Base-by-base conservation (phyloP, 163 green algal species). In the Scenedesmus sp. region DNA sequence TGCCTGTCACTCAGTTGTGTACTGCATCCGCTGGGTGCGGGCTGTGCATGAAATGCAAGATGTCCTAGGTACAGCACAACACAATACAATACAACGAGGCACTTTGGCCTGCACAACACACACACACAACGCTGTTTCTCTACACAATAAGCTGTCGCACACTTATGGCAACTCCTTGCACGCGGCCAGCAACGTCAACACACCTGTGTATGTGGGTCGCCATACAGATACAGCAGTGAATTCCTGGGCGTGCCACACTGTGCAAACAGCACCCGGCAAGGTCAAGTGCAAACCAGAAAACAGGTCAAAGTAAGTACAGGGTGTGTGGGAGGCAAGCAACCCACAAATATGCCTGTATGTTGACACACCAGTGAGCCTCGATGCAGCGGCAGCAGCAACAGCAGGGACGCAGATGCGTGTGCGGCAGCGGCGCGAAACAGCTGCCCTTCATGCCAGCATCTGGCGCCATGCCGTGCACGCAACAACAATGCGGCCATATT, bases 31-130 rank as follows among this genome's bases (percentile, higher is more conserved):
- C 16, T 1, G 1, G 65, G 30, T 40, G 40, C 7, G 30, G 5
- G 4, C 65, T 76, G 65, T 76, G 65, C 65, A 76, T 18, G 30
- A 37, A 76, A 76, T 76, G 65, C 65, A 40, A 40, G 7, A 76
- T 76, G 65, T 76, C 65, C 65, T 20, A 76, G 65, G 65, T 76
- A 76, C 30, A 76, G 65, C 65, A n/a, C n/a, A 40, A 76, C 65
- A 37, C 30, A 76, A 76, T 30, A 37, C 65, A 37, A 76, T 22
- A 72, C 22, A 22, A 40, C 37, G 18, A 9, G 18, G 5, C 30
- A 40, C 15, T 12, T 56, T 13, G 15, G 30, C 30, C 37, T 76
- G 30, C 30, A 76, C 30, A 37, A 20, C 65, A 76, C 65, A 76
- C 65, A 76, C 30, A 72, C n/a, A n/a, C n/a, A 72, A 7, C 35